phyloP scores from a whole-genome alignment of 352 stramenopile species.

The Globisporangium splendens region DNA sequence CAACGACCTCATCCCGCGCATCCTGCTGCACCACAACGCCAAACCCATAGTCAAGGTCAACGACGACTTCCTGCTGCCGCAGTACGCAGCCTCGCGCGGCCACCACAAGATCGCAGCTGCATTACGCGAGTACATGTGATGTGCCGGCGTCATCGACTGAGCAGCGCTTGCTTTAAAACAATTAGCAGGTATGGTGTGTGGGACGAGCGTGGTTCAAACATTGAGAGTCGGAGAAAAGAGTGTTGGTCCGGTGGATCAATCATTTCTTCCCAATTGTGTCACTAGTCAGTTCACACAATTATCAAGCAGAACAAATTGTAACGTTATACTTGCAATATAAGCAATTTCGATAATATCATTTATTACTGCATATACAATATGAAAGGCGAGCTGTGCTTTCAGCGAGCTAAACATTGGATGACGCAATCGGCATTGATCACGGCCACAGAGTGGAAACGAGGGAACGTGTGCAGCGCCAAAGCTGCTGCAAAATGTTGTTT shows the following conservation, averaged over 20 bases:
- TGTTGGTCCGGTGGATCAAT: not conserved
- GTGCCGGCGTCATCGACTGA: too few relatives aligned
- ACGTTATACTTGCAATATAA: too few relatives aligned
- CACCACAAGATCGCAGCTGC: constrained; percentile 44
- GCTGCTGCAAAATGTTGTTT: too few relatives aligned
- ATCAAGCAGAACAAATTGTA: too few relatives aligned
- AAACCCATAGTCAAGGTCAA: constrained; percentile 42
- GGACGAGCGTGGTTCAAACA: not conserved
- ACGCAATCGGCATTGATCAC: too few relatives aligned
- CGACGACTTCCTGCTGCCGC: constrained; percentile 40
- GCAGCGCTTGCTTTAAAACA: not conserved
- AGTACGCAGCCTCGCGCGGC: constrained; percentile 34
- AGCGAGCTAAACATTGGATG: too few relatives aligned
- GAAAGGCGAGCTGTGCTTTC: too few relatives aligned
- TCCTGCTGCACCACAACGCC: constrained; percentile 51
- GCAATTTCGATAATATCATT: too few relatives aligned
- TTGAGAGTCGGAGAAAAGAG: not conserved
- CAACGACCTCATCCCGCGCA: constrained; percentile 38
- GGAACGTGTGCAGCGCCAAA: too few relatives aligned
- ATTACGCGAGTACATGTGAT: constrained; percentile 49
- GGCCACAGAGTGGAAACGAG: too few relatives aligned
- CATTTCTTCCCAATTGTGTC: not conserved
- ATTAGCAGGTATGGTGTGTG: not conserved
- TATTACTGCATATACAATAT: too few relatives aligned
- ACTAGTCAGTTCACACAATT: too few relatives aligned